Evolutionary conservation across 441 rosid species (phyloP).

Genomic region (Eutrema salsugineum): DNA sequence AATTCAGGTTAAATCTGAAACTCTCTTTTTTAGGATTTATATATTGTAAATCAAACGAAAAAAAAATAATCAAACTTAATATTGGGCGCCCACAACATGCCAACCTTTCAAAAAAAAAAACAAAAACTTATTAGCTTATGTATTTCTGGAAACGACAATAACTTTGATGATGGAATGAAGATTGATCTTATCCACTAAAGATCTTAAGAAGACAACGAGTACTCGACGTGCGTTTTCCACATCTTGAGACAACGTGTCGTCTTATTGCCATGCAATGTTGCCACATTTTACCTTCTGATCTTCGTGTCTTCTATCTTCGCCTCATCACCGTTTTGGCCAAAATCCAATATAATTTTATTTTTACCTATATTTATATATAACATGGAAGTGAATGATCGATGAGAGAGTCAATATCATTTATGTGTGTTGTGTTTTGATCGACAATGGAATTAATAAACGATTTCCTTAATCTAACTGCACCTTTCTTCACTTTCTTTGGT

Average conservation of each 20-base stretch:
- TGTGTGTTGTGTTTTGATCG: background rate
- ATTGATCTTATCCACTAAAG: slow-evolving; percentile 27
- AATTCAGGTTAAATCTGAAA: no score
- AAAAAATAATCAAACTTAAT: no score
- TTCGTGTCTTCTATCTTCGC: slow-evolving; percentile 16
- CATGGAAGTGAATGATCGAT: background rate
- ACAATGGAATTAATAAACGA: slow-evolving; percentile 54
- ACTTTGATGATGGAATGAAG: background rate
- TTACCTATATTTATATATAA: background rate
- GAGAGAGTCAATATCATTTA: background rate
- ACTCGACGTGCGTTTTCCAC: slow-evolving; percentile 8
- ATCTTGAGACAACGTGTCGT: slow-evolving; percentile 34
- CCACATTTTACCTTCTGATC: slow-evolving; percentile 26
- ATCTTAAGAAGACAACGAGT: background rate
- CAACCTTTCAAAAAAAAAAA: no score
- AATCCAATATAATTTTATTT: background rate
- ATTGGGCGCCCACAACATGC: no score
- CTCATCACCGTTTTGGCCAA: slow-evolving; percentile 11
- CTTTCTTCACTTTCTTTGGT: slow-evolving; percentile 55
- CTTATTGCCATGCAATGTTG: slow-evolving; percentile 30
- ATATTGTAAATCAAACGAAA: no score
- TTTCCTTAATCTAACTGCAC: slow-evolving; percentile 56
- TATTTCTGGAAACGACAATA: no score
- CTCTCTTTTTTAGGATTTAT: no score
- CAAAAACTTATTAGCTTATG: no score